phyloP scores from a whole-genome alignment of 2,329 filamentous ascomycete genomes.

The Paecilomyces sp. region DNA sequence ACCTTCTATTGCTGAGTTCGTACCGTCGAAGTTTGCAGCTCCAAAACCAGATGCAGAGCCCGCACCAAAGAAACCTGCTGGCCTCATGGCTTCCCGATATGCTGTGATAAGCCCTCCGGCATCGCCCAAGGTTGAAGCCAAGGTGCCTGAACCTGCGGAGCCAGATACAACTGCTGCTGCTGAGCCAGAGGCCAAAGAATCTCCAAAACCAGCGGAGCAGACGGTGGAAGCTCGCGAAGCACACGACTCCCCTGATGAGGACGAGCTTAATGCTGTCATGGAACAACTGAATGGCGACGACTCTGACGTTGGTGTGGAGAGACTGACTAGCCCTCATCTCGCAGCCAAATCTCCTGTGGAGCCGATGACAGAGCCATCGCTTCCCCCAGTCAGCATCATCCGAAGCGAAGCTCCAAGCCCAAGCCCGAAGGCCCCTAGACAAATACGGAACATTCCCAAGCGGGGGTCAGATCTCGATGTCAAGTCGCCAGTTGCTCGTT shows the following conservation, averaged over 20 bases:
- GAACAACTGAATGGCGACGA: slow-evolving; percentile 69
- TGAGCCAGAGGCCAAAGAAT: slow-evolving; percentile 1
- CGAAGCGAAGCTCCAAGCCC: slow-evolving; percentile 68
- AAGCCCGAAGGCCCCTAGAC: slow-evolving; percentile 53
- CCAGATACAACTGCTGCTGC: slow-evolving; percentile 3
- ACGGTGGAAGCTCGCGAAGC: slow-evolving; percentile 14
- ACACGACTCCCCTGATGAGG: slow-evolving; percentile 28
- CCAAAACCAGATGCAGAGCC: slow-evolving; percentile 5
- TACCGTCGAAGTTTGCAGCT: slow-evolving; percentile 12
- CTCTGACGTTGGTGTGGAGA: slow-evolving; percentile 68
- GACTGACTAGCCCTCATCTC: slow-evolving; percentile 34
- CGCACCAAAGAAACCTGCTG: slow-evolving; percentile 8
- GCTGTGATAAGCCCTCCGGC: slow-evolving; percentile 20
- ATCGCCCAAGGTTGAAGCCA: slow-evolving; percentile 13
- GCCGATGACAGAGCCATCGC: slow-evolving; percentile 48
- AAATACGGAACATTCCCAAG: slow-evolving; percentile 38
- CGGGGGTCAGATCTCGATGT: slow-evolving; percentile 28
- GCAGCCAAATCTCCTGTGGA: slow-evolving; percentile 31
- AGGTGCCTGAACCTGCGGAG: slow-evolving; percentile 7
- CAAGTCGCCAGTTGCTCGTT: slow-evolving; percentile 44
- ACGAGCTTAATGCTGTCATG: slow-evolving; percentile 92
- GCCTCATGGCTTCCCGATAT: slow-evolving; percentile 29
- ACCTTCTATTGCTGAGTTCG: slow-evolving; percentile 23
- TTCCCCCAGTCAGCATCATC: slow-evolving; percentile 45
- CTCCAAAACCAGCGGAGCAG: slow-evolving; percentile 9